Base-by-base conservation (phyloP, 495 filamentous ascomycete genomes). In the Oidiodendron maius region DNA sequence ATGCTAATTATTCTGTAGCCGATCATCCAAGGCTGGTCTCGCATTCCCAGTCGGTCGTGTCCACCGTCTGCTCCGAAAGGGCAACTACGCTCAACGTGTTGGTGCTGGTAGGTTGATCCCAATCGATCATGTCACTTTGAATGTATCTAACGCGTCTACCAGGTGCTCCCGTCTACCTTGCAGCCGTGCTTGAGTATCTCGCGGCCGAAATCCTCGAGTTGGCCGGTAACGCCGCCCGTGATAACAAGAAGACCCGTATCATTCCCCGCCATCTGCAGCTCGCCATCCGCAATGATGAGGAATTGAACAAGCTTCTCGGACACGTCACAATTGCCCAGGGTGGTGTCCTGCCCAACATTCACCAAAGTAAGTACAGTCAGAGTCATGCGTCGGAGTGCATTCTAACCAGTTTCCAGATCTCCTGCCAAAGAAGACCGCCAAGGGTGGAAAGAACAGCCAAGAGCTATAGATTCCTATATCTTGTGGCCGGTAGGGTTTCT, bases 241-340 rank as follows among this genome's bases (percentile, higher is more conserved):
- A 98, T 74, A 97, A 97, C 86, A 98, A 98, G 89, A 97, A 96
- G 84, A 98, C 91, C 53, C 89, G 93, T 86, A 98, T 98, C 78
- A 98, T 97, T 58, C 93, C 93, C 55, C 91, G 93, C 68, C 93
- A 98, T 73, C 85, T 98, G 40, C 93, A 98, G 77, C 91, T 98
- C 62, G 93, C 93, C 70, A 98, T 98, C 77, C 86, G 93, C 59
- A 97, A 97, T 71, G 93, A 98, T 71, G 91, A 98, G 82, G 93
- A 98, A 71, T 71, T 98, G 89, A 97, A 98, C 86, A 98, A 98
- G 81, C 89, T 98, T 40, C 78, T 98, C 46, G 93, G 93, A 48
- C 93, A 97, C 66, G 93, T 97, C 74, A 98, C 93, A 66, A 98
- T 98, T 62, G 93, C 93, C 63, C 93, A 97, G 74, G 93, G 93